phyloP scores from a whole-genome alignment of 805 yeast species.

The Candida argentea region DNA sequence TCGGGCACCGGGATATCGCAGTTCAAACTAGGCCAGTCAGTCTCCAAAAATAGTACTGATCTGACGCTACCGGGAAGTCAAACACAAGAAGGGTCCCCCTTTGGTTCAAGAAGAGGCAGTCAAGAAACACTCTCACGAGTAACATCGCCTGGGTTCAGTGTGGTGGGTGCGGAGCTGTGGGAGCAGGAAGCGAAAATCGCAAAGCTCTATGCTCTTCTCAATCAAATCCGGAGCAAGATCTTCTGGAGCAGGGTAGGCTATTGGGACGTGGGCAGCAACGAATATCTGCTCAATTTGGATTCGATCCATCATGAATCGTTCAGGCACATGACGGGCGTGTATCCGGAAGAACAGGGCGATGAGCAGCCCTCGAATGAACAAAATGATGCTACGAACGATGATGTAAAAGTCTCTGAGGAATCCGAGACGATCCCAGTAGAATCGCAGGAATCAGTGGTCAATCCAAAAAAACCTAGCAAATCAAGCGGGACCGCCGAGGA shows the following conservation, averaged over 20 bases:
- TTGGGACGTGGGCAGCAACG: conserved; percentile 47
- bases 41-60: conserved; percentile 8
- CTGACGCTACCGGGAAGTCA: conserved; percentile 3
- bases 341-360: too few species aligned
- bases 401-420: neutral
- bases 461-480: neutral
- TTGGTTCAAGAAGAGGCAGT: neutral
- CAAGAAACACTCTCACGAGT: conserved; percentile 1
- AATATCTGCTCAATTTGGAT: conserved; percentile 12
- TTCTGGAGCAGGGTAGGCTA: conserved; percentile 81
- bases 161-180: neutral
- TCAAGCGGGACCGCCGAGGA: too few species aligned
- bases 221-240: conserved; percentile 55
- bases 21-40: too few species aligned
- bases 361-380: too few species aligned
- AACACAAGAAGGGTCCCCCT: neutral
- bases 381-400: too few species aligned
- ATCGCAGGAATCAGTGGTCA: neutral
- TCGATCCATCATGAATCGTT: conserved; percentile 7
- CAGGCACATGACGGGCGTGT: conserved; percentile 3
- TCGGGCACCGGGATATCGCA: conserved; percentile 12
- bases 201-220: conserved; percentile 42
- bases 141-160: neutral
- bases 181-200: conserved; percentile 21
- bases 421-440: neutral